phyloP scores from a whole-genome alignment of 257 asterid species.

The Solanum clarkiae region DNA sequence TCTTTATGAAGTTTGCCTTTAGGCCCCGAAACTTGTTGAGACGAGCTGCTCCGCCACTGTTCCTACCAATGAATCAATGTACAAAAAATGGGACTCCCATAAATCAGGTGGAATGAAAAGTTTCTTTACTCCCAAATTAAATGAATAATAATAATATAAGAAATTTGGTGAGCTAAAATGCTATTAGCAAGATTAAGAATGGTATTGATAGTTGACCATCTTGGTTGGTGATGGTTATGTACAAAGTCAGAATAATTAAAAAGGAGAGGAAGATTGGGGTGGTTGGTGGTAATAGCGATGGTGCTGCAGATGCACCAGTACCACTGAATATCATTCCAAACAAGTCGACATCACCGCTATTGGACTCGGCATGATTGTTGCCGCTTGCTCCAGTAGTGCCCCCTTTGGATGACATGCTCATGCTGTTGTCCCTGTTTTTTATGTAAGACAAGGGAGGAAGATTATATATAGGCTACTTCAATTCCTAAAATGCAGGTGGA shows the following conservation, averaged over 20 bases:
- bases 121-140: background rate
- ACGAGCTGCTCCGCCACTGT: background rate
- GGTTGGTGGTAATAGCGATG: background rate
- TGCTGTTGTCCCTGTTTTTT: background rate
- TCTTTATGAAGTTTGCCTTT: too few relatives aligned
- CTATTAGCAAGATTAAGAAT: background rate
- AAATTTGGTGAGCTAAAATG: background rate
- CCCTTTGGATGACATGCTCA: background rate
- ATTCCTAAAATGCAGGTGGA: background rate
- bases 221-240: background rate
- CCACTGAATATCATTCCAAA: slow-evolving; percentile 14
- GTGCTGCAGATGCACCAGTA: slow-evolving; percentile 1
- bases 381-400: slow-evolving; percentile 7
- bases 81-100: background rate
- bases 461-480: background rate
- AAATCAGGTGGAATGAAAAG: background rate
- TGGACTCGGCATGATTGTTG: background rate
- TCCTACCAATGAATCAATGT: background rate
- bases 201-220: background rate
- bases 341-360: slow-evolving; percentile 2
- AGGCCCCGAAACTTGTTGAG: too few relatives aligned
- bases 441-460: background rate
- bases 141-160: background rate
- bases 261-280: background rate
- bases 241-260: slow-evolving; percentile 7